These are phyloP conservation scores for Ciborinia camelliae DNA, from an alignment of 2,329 filamentous ascomycete species.

Conservation along the genomic window DNA sequence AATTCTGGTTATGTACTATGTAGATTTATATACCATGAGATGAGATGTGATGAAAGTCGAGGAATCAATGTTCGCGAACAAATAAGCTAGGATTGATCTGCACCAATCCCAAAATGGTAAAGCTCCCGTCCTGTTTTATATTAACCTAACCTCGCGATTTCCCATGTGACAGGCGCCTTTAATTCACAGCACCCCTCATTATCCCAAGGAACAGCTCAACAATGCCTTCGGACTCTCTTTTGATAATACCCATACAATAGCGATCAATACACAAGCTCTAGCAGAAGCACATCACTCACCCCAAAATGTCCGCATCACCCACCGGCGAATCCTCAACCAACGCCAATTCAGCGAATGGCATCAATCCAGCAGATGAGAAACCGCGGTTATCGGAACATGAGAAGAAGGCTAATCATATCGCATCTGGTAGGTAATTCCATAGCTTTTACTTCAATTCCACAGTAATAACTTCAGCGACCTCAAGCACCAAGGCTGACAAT, in stretches of 20 bases:
- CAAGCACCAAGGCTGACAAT: neutral
- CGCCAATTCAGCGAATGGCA: conserved; percentile 30
- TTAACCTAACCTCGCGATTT: conserved; percentile 7
- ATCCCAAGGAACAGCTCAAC: neutral
- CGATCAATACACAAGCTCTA: conserved; percentile 12
- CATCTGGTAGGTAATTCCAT: conserved; percentile 43
- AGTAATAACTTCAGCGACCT: neutral
- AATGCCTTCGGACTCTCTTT: conserved; percentile 15
- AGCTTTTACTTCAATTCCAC: neutral
- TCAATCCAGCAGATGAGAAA: conserved; percentile 45
- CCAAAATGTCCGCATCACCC: conserved; percentile 31
- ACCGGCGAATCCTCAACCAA: conserved; percentile 32
- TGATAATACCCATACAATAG: conserved; percentile 3
- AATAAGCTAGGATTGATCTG: neutral
- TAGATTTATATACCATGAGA: neutral
- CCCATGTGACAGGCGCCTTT: conserved; percentile 7
- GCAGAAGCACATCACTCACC: conserved; percentile 5
- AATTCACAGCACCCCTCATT: neutral
- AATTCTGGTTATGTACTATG: neutral
- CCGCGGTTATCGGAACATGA: conserved; percentile 65
- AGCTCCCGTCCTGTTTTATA: neutral
- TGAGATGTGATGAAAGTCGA: neutral
- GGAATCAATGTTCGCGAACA: neutral
- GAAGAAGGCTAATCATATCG: conserved; percentile 72
- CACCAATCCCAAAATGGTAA: conserved; percentile 10